phyloP scores from a whole-genome alignment of 768 basidiomycete genomes.

The Hypsizygus marmoreus region DNA sequence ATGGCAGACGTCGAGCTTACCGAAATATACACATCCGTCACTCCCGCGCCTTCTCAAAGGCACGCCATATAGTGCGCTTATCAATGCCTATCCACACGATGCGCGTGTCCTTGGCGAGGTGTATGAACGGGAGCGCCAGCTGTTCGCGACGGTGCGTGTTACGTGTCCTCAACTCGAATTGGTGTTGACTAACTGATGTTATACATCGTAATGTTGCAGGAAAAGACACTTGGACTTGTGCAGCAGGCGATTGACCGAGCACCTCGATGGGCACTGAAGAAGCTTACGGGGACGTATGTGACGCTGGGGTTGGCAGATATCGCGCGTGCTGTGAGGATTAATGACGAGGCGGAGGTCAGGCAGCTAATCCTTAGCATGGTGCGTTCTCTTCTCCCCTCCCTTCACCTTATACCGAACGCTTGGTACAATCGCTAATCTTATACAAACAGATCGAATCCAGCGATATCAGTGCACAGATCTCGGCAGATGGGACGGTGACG shows the following conservation, averaged over 20 bases:
- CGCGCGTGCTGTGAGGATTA: constrained; percentile 52
- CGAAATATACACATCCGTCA: constrained; percentile 70
- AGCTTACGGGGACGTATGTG: constrained; percentile 81
- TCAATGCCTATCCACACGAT: constrained; percentile 66
- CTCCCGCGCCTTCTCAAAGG: constrained; percentile 65
- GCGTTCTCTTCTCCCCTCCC: constrained; percentile 13
- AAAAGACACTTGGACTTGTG: constrained; percentile 73
- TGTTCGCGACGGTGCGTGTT: constrained; percentile 53
- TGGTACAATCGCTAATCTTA: neutral
- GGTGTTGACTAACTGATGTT: neutral
- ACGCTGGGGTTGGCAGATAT: constrained; percentile 78
- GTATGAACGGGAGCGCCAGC: constrained; percentile 53
- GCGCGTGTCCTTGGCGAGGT: constrained; percentile 44
- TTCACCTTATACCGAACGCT: neutral
- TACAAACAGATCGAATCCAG: constrained; percentile 61
- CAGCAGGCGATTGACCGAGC: constrained; percentile 66
- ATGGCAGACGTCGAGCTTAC: constrained; percentile 48
- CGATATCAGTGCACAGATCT: constrained; percentile 71
- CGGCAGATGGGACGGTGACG: constrained; percentile 69
- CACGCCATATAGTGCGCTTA: constrained; percentile 65
- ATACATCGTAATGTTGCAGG: constrained; percentile 37
- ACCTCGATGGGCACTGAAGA: constrained; percentile 77
- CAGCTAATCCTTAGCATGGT: constrained; percentile 76
- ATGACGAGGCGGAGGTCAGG: constrained; percentile 55
- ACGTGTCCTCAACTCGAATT: neutral